phyloP scores from a whole-genome alignment of 495 filamentous ascomycete genomes.

The Talaromyces borbonicus region DNA sequence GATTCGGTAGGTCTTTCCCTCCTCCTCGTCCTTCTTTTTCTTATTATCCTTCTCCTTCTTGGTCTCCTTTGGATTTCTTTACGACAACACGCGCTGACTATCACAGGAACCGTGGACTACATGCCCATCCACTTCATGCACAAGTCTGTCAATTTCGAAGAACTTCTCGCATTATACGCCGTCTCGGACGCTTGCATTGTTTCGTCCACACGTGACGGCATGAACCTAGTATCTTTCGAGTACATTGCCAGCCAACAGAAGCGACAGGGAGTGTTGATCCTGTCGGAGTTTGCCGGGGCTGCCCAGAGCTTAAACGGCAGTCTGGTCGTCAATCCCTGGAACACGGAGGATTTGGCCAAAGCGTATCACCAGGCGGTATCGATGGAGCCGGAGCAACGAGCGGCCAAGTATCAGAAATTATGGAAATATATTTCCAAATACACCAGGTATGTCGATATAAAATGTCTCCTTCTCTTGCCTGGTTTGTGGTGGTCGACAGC shows the following conservation, averaged over 20 bases:
- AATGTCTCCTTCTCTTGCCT: neutral
- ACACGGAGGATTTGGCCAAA: slow-evolving; percentile 87
- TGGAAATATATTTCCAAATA: slow-evolving; percentile 94
- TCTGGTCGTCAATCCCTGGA: slow-evolving; percentile 94
- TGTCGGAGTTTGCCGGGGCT: slow-evolving; percentile 92
- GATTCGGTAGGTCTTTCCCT: slow-evolving; percentile 50
- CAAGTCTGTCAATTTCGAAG: slow-evolving; percentile 85
- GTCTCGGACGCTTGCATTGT: slow-evolving; percentile 92
- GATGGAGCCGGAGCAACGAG: slow-evolving; percentile 79
- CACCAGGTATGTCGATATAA: slow-evolving; percentile 44
- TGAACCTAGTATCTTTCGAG: slow-evolving; percentile 98
- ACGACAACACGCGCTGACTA: no score
- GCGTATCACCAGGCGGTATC: slow-evolving; percentile 91
- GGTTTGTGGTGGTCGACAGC: no score
- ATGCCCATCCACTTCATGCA: slow-evolving; percentile 98
- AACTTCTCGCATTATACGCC: slow-evolving; percentile 86
- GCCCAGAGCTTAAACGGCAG: slow-evolving; percentile 89
- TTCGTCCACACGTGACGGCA: slow-evolving; percentile 92
- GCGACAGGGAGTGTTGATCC: slow-evolving; percentile 80
- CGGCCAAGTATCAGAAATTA: slow-evolving; percentile 77
- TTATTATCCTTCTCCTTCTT: neutral
- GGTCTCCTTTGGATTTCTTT: no score
- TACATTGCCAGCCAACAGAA: slow-evolving; percentile 90
- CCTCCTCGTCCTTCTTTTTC: slow-evolving; percentile 1
- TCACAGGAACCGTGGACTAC: slow-evolving; percentile 77